Evolutionary conservation across 257 asterid genomes (phyloP).

Genomic region (Przewalskia tangutica): DNA sequence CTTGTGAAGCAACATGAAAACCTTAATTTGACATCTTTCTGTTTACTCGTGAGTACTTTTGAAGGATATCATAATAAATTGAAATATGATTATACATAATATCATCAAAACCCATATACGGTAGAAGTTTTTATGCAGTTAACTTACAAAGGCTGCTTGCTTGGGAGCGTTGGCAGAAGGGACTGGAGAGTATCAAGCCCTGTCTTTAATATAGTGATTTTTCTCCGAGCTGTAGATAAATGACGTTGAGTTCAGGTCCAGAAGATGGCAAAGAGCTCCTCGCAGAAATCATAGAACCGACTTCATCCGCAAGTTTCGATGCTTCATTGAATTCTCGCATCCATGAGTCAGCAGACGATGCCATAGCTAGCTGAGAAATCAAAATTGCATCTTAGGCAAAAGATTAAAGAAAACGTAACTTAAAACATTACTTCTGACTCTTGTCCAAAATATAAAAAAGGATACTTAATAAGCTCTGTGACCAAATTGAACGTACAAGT

Average conservation of each 20-base stretch:
- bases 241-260: conserved; percentile 14
- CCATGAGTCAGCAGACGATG: conserved; percentile 19
- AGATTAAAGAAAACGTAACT: background rate
- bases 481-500: background rate
- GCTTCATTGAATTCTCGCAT: conserved; percentile 14
- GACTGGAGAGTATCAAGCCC: conserved; percentile 18
- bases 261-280: conserved; percentile 10
- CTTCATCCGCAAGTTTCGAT: conserved; percentile 16
- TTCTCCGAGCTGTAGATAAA: conserved; percentile 15
- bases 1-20: background rate
- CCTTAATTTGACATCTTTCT: background rate
- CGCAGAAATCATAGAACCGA: conserved; percentile 6
- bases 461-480: background rate
- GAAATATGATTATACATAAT: background rate
- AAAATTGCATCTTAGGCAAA: background rate
- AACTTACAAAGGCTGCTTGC: conserved; percentile 11
- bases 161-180: conserved; percentile 12
- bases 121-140: background rate
- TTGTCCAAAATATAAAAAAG: background rate
- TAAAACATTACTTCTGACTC: background rate
- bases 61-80: background rate
- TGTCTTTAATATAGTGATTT: conserved; percentile 14
- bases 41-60: background rate
- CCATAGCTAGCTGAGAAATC: conserved; percentile 7
- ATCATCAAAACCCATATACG: background rate